Evolutionary conservation across 768 basidiomycete species (phyloP).

Genomic region (Tricholoma saponaceum): DNA sequence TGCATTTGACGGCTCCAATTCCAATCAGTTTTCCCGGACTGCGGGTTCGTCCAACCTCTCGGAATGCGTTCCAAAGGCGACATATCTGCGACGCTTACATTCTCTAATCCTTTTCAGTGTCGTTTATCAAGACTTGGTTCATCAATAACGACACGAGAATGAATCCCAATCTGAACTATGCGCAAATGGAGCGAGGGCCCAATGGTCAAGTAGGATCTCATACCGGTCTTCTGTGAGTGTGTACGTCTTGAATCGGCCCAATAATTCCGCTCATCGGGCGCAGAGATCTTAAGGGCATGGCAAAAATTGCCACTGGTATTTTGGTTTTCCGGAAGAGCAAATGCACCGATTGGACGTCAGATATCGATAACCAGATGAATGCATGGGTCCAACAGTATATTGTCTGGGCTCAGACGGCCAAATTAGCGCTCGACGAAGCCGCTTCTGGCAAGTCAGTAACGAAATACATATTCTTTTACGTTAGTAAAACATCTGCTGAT

Average conservation of each 20-base stretch:
- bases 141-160: conserved; percentile 51
- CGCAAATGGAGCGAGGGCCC: conserved; percentile 45
- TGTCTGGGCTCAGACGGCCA: conserved; percentile 48
- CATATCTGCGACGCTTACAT: not conserved
- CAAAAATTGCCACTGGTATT: conserved; percentile 50
- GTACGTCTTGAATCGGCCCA: not conserved
- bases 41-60: conserved; percentile 26
- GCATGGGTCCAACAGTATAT: conserved; percentile 52
- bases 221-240: conserved; percentile 50
- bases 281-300: conserved; percentile 57
- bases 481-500: not conserved
- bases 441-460: conserved; percentile 44
- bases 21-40: conserved; percentile 37
- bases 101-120: conserved; percentile 22
- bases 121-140: conserved; percentile 56
- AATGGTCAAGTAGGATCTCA: conserved; percentile 37
- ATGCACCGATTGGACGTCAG: conserved; percentile 50
- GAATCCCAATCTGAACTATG: conserved; percentile 63
- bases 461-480: not conserved
- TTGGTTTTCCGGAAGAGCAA: conserved; percentile 47
- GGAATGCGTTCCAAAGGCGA: no score
- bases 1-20: conserved; percentile 35
- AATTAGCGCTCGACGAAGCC: conserved; percentile 43
- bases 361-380: conserved; percentile 44
- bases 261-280: not conserved